Percentiles rank a stretch among this genome's conserved stretches.
These are phyloP conservation scores for Phytophthora niederhauseri DNA, from an alignment of 352 stramenopile genomes.

Conservation along the genomic window DNA sequence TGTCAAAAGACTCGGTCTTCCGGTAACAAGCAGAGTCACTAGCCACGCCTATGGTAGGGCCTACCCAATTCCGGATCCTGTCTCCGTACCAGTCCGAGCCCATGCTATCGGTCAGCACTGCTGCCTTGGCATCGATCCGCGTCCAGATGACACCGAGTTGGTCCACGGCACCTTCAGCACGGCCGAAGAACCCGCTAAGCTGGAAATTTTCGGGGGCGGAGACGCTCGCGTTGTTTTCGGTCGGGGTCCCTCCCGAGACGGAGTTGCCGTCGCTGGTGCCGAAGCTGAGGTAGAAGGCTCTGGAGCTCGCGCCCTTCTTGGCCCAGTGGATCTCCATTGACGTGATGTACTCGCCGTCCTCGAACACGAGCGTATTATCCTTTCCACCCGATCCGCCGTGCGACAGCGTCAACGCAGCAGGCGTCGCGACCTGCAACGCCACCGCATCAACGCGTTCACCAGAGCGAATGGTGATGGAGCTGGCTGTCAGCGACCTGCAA, in stretches of 20 bases:
- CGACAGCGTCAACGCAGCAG: slow-evolving; percentile 11
- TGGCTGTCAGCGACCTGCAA: slow-evolving; percentile 16
- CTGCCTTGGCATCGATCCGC: background rate
- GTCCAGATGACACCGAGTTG: slow-evolving; percentile 14
- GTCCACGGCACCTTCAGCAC: slow-evolving; percentile 6
- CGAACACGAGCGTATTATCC: slow-evolving; percentile 15
- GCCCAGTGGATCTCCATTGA: slow-evolving; percentile 27
- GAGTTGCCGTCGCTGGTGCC: slow-evolving; percentile 6
- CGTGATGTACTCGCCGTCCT: slow-evolving; percentile 13
- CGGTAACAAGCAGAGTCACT: slow-evolving; percentile 23
- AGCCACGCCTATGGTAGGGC: slow-evolving; percentile 14
- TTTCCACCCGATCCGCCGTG: slow-evolving; percentile 19
- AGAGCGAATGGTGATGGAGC: slow-evolving; percentile 17
- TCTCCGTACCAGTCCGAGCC: slow-evolving; percentile 15
- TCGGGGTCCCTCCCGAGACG: slow-evolving; percentile 9
- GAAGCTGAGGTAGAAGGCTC: slow-evolving; percentile 16
- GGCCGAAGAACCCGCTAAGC: slow-evolving; percentile 13
- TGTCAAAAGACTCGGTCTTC: slow-evolving; percentile 16
- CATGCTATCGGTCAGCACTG: slow-evolving; percentile 13
- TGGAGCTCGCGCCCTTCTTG: slow-evolving; percentile 14
- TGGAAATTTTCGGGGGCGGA: slow-evolving; percentile 10
- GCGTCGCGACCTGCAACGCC: slow-evolving; percentile 11
- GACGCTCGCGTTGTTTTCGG: slow-evolving; percentile 9
- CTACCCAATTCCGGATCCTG: slow-evolving; percentile 24
- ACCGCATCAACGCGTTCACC: slow-evolving; percentile 18